Evolutionary conservation across 2,329 filamentous ascomycete species (phyloP), one percentile per base, ranked within the genome.

Genomic region (Metarhizium sp.): DNA sequence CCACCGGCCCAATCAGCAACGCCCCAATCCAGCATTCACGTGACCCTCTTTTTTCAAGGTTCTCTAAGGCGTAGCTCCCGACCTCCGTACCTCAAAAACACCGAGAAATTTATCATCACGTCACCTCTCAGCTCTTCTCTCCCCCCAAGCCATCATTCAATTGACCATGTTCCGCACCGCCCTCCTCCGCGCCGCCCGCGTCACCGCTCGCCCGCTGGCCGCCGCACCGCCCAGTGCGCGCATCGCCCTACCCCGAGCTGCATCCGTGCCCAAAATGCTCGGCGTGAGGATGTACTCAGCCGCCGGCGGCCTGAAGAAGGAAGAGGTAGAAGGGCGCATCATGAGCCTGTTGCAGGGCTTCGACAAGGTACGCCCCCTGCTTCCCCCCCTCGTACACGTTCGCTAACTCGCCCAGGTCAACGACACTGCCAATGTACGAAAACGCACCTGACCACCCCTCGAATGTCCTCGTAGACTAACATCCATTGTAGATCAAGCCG

Each of bases 331-430:
- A 78, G 90, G 89, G 59, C 85, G 92, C 71, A 96, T 97, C 80
- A 81, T 95, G 73, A 88, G 90, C 74, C 79, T 99, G 67, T 75
- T 99, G 74, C 87, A 91, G 78, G 92, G 92, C 73, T 99, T 97
- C 72, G 94, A 99, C 79, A 99, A 99, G 88, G 72, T 74, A 53
- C 40, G 42, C 42, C 14, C 10, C 34, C 11, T 3, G 4, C n/a
- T 3, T 36, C 3, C 6, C 14, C n/a, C 25, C 16, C 29, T 36
- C 3, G n/a, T 38, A 18, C 40, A 43, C 6, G 16, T 16, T 3
- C 6, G 51, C 50, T 18, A n/a, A 52, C 57, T 55, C 48, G 59
- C 36, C 20, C 69, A 90, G 86, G 87, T 90, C 74, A 82, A 84
- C 72, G 82, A 86, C 67, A 74, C 78, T 57, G 68, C 70, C 65